phyloP scores from a whole-genome alignment of 116 monocot species.

The Trichopus zeylanicus region DNA sequence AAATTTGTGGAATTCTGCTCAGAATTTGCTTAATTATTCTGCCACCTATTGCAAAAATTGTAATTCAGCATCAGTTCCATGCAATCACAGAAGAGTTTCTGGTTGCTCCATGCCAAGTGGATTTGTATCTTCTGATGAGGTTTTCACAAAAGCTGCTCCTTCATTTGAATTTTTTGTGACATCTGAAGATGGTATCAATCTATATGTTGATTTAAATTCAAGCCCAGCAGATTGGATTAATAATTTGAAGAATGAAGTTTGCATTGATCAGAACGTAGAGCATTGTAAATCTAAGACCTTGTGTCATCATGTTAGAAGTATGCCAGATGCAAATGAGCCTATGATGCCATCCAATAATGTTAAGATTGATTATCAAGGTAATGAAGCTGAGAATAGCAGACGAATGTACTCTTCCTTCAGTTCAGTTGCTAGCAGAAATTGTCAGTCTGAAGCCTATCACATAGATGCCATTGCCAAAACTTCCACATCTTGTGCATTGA shows the following conservation, averaged over 20 bases:
- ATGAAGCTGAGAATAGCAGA: constrained; percentile 12
- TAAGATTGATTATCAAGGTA: constrained; percentile 12
- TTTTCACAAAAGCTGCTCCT: constrained; percentile 17
- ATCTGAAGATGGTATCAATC: constrained; percentile 69
- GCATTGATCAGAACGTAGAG: constrained; percentile 21
- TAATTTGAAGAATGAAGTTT: constrained; percentile 52
- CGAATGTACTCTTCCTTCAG: constrained; percentile 41
- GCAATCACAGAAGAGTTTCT: constrained; percentile 5
- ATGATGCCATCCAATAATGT: constrained; percentile 13
- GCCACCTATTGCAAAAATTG: constrained; percentile 1
- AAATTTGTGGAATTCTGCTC: background rate
- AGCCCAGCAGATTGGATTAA: constrained; percentile 51
- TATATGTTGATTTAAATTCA: constrained; percentile 65
- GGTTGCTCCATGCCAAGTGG: constrained; percentile 19
- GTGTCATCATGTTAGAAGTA: constrained; percentile 15
- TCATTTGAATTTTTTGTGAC: constrained; percentile 69
- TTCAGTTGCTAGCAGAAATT: constrained; percentile 35
- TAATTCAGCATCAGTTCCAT: constrained; percentile 4
- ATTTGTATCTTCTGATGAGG: constrained; percentile 19
- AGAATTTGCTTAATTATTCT: background rate
- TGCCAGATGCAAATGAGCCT: constrained; percentile 15
- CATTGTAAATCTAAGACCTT: constrained; percentile 17
- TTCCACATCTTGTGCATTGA: constrained; percentile 31
- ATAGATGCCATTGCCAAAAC: constrained; percentile 21
- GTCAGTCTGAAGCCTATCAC: constrained; percentile 16